Base-by-base conservation (phyloP, 495 filamentous ascomycete species). In the Staphylotrichum longicolle region DNA sequence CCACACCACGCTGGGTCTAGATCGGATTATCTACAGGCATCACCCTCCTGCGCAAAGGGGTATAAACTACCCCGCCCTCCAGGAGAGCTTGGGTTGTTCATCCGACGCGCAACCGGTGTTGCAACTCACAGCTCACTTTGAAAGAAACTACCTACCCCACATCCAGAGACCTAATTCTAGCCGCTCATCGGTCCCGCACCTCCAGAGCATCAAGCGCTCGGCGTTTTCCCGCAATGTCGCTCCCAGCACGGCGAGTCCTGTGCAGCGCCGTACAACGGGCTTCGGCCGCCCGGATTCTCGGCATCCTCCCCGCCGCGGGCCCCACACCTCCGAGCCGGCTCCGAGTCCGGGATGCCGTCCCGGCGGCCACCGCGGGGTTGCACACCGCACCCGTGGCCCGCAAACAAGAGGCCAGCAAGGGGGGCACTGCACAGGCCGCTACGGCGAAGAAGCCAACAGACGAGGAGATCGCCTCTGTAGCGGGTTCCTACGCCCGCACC, bases 401-500 rank as follows among this genome's bases (percentile, higher is more conserved):
- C 50, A 30, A 20, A 32, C 20, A 61, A 15, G 35, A 37, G 12
- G 47, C 35, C 57, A 50, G 60, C 55, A 55, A 30, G 45, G 5
- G 5, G 9, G 37, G n/a, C 40, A 61, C 37, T 5, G 30, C 42
- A 14, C 42, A 9, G 14, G 11, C 33, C 1, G 5, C 33, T 0
- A 40, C 39, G 15, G 39, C 32, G 20, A 37, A 47, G 32, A 60
- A 60, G n/a, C 27, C 39, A 1, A 35, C 14, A 1, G 14, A 48
- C 34, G 15, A 55, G 7, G 53, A 30, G 5, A 7, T 53, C 2
- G 41, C 58, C 1, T 10, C 39, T 2, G 51, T 33, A 20, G 64
- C 54, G 1, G 82, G 84, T 52, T 67, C 78, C 47, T 89, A 86
- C 70, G 89, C 91, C 33, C 86, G 90, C 64, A 96, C 91, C 35